Conservation (phyloP, 1,139 yeast genomes). For the Saccharomyces hybrid region DNA sequence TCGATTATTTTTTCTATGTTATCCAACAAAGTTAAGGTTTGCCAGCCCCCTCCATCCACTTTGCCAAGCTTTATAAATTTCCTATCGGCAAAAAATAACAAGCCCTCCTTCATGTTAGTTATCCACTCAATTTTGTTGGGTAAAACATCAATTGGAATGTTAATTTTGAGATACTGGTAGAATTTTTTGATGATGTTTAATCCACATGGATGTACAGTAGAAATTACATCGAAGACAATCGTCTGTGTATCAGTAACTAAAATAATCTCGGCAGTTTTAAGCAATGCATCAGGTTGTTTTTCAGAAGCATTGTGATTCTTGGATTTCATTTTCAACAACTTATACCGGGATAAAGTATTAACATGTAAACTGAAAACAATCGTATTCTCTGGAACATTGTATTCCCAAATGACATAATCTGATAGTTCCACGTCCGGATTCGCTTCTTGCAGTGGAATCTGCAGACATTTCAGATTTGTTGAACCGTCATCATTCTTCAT, state of each 20-base stretch:
- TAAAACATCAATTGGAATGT: conserved; percentile 10
- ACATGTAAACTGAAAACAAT: conserved; percentile 15
- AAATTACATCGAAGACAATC: conserved; percentile 23
- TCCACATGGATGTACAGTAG: conserved; percentile 21
- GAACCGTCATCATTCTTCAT: conserved; percentile 20
- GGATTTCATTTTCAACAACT: conserved; percentile 19
- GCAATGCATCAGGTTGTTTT: conserved; percentile 15
- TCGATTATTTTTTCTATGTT: conserved; percentile 28
- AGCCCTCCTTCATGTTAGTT: conserved; percentile 19
- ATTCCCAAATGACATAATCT: conserved; percentile 25
- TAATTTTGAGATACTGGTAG: conserved; percentile 17
- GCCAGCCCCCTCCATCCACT: conserved; percentile 14
- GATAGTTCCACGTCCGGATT: conserved; percentile 13
- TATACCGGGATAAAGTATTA: conserved; percentile 23
- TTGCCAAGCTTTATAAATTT: conserved; percentile 15
- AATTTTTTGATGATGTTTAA: conserved; percentile 22
- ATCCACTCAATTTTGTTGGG: conserved; percentile 21
- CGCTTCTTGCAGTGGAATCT: conserved; percentile 21
- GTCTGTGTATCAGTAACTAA: conserved; percentile 14
- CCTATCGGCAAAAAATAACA: conserved; percentile 19
- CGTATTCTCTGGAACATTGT: conserved; percentile 15
- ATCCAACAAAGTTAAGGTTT: conserved; percentile 12
- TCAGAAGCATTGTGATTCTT: conserved; percentile 13
- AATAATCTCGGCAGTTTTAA: conserved; percentile 27
- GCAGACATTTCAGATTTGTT: conserved; percentile 19